Conservation (phyloP, 306 rosid species). For the Cicer pinnatifidum region DNA sequence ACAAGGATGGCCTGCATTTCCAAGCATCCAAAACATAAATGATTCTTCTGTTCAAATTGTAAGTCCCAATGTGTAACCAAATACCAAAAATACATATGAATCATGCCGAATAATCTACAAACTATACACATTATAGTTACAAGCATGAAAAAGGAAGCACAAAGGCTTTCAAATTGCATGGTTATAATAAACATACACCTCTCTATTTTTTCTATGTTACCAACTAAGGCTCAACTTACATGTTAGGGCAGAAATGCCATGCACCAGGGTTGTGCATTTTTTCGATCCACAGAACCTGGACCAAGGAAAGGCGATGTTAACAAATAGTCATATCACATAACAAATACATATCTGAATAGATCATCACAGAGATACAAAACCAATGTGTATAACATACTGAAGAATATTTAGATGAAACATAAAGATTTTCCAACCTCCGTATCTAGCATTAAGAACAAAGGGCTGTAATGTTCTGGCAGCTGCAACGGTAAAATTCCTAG, state of each 20-base stretch:
- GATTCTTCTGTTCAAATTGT: slow-evolving; percentile 22
- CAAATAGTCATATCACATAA: slow-evolving; percentile 20
- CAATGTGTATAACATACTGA: slow-evolving; percentile 23
- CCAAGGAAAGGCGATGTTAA: not conserved
- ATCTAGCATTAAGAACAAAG: slow-evolving; percentile 36
- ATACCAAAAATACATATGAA: not conserved
- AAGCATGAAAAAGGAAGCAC: slow-evolving; percentile 19
- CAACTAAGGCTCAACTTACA: slow-evolving; percentile 35
- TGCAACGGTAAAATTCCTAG: slow-evolving; percentile 44
- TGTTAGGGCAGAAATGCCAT: slow-evolving; percentile 20
- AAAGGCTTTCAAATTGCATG: slow-evolving; percentile 13
- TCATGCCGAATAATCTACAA: not conserved
- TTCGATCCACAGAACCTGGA: slow-evolving; percentile 16
- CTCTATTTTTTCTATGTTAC: slow-evolving; percentile 4
- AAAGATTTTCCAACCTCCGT: slow-evolving; percentile 45
- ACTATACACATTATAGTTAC: not conserved
- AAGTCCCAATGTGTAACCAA: not conserved
- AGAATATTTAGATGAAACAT: slow-evolving; percentile 14
- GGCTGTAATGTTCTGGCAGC: slow-evolving; percentile 16
- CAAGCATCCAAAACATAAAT: slow-evolving; percentile 13
- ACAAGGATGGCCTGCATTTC: slow-evolving; percentile 35
- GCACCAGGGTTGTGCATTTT: slow-evolving; percentile 20
- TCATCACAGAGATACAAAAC: slow-evolving; percentile 16
- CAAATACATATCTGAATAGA: slow-evolving; percentile 10
- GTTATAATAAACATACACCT: not conserved